Percentiles rank a stretch among this genome's conserved stretches.
Conservation (phyloP, 164 flowering plant genomes). For the Nymphaea thermarum region DNA sequence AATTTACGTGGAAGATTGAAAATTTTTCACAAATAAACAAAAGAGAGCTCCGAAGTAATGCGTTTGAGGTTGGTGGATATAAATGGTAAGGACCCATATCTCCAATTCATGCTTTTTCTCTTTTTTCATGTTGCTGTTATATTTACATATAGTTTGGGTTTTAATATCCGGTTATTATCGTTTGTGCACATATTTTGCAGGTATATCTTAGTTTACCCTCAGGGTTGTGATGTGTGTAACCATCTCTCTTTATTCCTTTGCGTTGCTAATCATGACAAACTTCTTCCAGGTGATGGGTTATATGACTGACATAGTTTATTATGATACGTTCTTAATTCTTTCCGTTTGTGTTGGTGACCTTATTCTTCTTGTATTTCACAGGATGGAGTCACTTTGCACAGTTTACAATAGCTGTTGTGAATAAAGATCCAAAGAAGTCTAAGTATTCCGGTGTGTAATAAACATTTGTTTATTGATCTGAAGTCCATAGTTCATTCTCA, state of each 20-base stretch:
- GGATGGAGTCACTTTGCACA: conserved; percentile 99
- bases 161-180: background rate
- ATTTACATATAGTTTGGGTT: background rate
- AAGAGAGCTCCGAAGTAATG: conserved; percentile 76
- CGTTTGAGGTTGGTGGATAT: conserved; percentile 81
- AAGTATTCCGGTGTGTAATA: conserved; percentile 73
- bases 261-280: conserved; percentile 98
- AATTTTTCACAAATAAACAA: conserved; percentile 68
- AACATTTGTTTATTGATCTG: background rate
- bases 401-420: conserved; percentile 90
- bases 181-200: conserved; percentile 22
- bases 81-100: conserved; percentile 39
- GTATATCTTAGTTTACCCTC: conserved; percentile 95
- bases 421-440: conserved; percentile 93
- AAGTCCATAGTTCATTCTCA: background rate
- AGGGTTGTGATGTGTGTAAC: conserved; percentile 94
- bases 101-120: background rate
- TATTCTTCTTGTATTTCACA: conserved; percentile 13
- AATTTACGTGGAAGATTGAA: conserved; percentile 81
- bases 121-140: background rate
- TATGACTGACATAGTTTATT: background rate
- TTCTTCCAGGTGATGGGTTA: conserved; percentile 70
- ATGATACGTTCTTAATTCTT: background rate
- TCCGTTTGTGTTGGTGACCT: background rate
- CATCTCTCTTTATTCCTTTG: conserved; percentile 96